Conservation (phyloP, 345 rosid genomes). For the Anastatica hierochuntica region DNA sequence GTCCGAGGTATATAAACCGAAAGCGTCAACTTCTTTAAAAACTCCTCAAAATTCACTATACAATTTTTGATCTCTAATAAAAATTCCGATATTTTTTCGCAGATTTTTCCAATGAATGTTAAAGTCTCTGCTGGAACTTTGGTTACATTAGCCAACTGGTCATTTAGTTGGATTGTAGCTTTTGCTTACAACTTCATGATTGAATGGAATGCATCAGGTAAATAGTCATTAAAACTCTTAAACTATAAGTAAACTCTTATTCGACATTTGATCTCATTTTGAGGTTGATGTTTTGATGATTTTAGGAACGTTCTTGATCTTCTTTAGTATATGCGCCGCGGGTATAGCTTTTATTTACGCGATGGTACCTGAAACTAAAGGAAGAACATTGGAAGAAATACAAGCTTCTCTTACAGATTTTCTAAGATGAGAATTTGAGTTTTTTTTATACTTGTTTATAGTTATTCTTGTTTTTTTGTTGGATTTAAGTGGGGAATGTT, state of each 20-base stretch:
- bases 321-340: slow-evolving; percentile 9
- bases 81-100: neutral
- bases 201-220: slow-evolving; percentile 45
- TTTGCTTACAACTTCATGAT: slow-evolving; percentile 44
- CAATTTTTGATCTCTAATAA: too few species aligned
- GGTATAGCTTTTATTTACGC: slow-evolving; percentile 30
- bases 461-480: neutral
- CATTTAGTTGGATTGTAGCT: slow-evolving; percentile 35
- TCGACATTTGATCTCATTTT: neutral
- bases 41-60: too few species aligned
- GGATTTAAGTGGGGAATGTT: too few species aligned
- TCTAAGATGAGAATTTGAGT: slow-evolving; percentile 9
- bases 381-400: slow-evolving; percentile 43
- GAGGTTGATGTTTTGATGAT: neutral
- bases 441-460: neutral
- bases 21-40: too few species aligned
- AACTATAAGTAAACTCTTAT: too few species aligned
- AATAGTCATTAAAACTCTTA: too few species aligned
- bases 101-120: slow-evolving; percentile 47
- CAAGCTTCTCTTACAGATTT: slow-evolving; percentile 26
- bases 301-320: slow-evolving; percentile 45
- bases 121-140: slow-evolving; percentile 59
- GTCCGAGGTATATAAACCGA: slow-evolving; percentile 88
- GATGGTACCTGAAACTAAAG: slow-evolving; percentile 50
- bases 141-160: slow-evolving; percentile 34